Conservation (phyloP, 306 rosid species). For the Dryas octopetala region DNA sequence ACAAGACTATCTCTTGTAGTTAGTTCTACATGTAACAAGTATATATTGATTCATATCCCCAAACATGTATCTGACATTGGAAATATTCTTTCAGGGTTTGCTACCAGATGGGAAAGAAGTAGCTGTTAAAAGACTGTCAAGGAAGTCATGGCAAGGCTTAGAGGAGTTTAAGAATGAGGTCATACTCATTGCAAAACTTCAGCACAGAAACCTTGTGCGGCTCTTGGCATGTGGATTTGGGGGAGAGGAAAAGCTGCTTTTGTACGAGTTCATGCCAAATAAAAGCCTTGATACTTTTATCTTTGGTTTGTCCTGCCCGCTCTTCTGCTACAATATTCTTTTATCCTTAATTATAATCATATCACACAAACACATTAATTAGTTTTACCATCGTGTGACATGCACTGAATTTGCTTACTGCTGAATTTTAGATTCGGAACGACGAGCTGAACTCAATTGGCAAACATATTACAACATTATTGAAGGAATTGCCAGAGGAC, state of each 20-base stretch:
- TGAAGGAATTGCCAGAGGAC: constrained; percentile 44
- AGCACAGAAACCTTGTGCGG: constrained; percentile 62
- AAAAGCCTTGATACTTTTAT: constrained; percentile 57
- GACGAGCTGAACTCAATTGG: constrained; percentile 46
- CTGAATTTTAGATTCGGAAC: constrained; percentile 34
- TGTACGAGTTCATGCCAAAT: constrained; percentile 66
- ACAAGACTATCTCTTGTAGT: not conserved
- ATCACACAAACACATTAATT: not conserved
- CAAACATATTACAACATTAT: constrained; percentile 38
- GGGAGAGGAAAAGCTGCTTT: constrained; percentile 52
- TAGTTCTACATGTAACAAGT: not conserved
- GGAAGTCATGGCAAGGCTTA: constrained; percentile 63
- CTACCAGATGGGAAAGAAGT: constrained; percentile 54
- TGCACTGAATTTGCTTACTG: not conserved
- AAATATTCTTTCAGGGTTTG: constrained; percentile 44
- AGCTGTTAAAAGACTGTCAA: constrained; percentile 61
- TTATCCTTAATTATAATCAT: not conserved
- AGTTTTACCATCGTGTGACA: not conserved
- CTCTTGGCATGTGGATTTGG: constrained; percentile 58
- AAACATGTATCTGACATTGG: not conserved
- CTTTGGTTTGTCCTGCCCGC: constrained; percentile 41
- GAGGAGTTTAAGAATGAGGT: constrained; percentile 66
- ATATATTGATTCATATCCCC: not conserved
- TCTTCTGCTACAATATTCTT: not conserved
- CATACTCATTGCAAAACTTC: constrained; percentile 55